Percentiles rank a stretch among this genome's conserved stretches.
These are phyloP conservation scores for Verticillium tricorpus DNA, from an alignment of 2,329 filamentous ascomycete species.

Conservation along the genomic window DNA sequence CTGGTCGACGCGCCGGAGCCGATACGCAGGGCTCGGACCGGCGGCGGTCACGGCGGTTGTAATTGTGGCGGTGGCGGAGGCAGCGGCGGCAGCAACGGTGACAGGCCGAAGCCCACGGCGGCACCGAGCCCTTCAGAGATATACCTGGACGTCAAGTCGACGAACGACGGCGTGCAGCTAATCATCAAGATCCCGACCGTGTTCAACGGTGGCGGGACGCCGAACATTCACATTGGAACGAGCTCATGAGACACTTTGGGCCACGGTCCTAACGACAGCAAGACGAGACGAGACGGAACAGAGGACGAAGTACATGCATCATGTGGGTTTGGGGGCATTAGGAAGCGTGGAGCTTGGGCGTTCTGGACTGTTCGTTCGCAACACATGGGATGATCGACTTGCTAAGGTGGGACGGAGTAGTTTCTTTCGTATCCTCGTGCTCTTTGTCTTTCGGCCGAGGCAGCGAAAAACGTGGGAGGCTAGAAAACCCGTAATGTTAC, in stretches of 20 bases:
- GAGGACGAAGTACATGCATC: not conserved
- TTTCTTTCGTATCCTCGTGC: no score
- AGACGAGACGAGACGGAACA: not conserved
- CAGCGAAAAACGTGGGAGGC: not conserved
- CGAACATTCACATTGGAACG: slow-evolving; percentile 25
- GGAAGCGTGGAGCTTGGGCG: not conserved
- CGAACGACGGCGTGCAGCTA: slow-evolving; percentile 52
- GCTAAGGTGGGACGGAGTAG: no score
- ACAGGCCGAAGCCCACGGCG: slow-evolving; percentile 24
- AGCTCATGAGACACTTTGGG: slow-evolving; percentile 1
- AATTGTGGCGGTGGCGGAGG: slow-evolving; percentile 14
- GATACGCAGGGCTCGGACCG: not conserved
- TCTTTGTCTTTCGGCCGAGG: not conserved
- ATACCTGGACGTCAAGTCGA: slow-evolving; percentile 53
- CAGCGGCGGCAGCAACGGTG: not conserved
- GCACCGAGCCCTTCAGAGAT: slow-evolving; percentile 46
- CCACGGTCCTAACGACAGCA: not conserved
- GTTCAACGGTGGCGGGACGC: slow-evolving; percentile 34
- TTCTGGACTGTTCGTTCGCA: not conserved
- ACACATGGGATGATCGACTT: not conserved
- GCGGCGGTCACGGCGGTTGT: slow-evolving; percentile 12
- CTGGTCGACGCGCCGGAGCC: slow-evolving; percentile 10
- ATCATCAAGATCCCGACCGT: slow-evolving; percentile 54
- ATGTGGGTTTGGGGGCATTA: not conserved
- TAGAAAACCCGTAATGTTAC: not conserved